phyloP scores from a whole-genome alignment of 2,329 filamentous ascomycete species.

The Fusarium sp. region DNA sequence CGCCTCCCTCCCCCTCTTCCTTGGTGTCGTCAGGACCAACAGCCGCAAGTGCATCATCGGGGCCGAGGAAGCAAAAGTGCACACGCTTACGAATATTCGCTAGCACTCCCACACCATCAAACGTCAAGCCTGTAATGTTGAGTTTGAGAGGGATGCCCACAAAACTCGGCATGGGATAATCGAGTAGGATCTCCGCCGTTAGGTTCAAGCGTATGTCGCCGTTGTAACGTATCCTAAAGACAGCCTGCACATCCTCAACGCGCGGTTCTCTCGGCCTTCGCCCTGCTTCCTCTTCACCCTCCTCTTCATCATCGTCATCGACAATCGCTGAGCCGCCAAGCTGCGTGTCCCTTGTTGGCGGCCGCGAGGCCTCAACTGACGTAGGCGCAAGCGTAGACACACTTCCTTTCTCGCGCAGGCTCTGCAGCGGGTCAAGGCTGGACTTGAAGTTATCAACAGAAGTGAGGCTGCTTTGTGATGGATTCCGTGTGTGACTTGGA shows the following conservation, averaged over 20 bases:
- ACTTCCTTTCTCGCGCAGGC: constrained; percentile 68
- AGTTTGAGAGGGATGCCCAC: constrained; percentile 94
- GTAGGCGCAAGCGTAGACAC: constrained; percentile 71
- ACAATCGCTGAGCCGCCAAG: constrained; percentile 52
- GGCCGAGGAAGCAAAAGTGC: constrained; percentile 94
- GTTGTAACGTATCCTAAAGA: constrained; percentile 89
- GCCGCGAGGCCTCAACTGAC: constrained; percentile 63
- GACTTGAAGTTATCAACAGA: constrained; percentile 56
- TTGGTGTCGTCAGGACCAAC: constrained; percentile 63
- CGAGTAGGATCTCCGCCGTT: constrained; percentile 93
- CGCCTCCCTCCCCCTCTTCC: constrained; percentile 14
- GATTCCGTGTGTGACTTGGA: constrained; percentile 54
- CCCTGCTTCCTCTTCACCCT: constrained; percentile 44
- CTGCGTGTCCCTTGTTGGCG: constrained; percentile 65
- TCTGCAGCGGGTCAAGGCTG: constrained; percentile 55
- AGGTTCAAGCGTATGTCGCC: constrained; percentile 89
- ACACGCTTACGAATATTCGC: constrained; percentile 90
- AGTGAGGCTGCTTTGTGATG: constrained; percentile 59
- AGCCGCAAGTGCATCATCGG: constrained; percentile 86
- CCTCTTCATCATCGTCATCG: constrained; percentile 50
- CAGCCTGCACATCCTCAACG: constrained; percentile 89
- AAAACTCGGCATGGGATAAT: constrained; percentile 99
- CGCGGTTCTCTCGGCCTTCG: constrained; percentile 69
- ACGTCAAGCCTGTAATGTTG: constrained; percentile 93
- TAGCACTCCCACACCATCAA: constrained; percentile 93